Base-by-base conservation (phyloP, 371 early-diverging fungal species). In the Encephalitozoon cuniculi region DNA sequence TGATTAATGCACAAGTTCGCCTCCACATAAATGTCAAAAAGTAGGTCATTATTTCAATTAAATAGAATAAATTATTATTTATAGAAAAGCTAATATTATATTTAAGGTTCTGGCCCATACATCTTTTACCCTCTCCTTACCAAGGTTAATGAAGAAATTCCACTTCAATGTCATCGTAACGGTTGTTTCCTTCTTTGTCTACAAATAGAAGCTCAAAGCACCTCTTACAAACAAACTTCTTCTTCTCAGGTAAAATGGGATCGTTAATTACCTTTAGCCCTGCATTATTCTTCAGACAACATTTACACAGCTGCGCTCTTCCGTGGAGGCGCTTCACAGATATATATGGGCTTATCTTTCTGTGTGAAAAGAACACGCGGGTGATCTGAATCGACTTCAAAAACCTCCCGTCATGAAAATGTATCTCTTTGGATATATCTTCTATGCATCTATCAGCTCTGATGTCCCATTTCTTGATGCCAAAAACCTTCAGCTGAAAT, bases 391-490 rank as follows among this genome's bases (percentile, higher is more conserved):
- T 34, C 7, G 37, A 30, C 12, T 59, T 37, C n/a, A 28, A 1
- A 59, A 59, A 59, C 5, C 59, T 59, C 3, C 59, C 59, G 18
- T 59, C 59, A 59, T 59, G 37, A 32, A 59, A 59, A 59, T 59
- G 34, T 30, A 59, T 59, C n/a, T 59, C 59, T 34, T 59, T 37
- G 6, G 59, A 34, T 37, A 59, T 59, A 18, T 37, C 37, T n/a
- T 59, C 34, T 37, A 59, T n/a, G 37, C 59, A 59, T 28, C n/a
- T 59, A 34, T 37, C 32, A 59, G 18, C 18, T 21, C 21, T 37
- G 34, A 59, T 18, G 15, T 59, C 37, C 59, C 59, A 59, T 30
- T 59, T 37, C 18, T 37, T 59, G 7, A 37, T 59, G 11, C 34
- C 28, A 59, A 59, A 59, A 18, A 59, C 15, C 12, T 28, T 59